A percentile compares a stretch with the other conserved stretches of the same genome.
phyloP scores from a whole-genome alignment of 805 yeast species.

The Blastobotrys parvus region DNA sequence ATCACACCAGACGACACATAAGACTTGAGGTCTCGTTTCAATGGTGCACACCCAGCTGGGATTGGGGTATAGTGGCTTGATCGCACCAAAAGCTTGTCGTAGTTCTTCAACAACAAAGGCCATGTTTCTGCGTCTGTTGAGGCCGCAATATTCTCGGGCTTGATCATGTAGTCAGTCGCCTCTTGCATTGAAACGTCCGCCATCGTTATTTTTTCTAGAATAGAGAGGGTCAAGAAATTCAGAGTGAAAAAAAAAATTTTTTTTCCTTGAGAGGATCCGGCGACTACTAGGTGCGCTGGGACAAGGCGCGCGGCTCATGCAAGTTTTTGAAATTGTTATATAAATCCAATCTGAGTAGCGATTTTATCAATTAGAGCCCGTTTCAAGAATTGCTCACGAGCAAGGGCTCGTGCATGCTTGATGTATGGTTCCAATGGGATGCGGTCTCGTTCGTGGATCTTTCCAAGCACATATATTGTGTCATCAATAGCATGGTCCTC shows the following conservation, averaged over 20 bases:
- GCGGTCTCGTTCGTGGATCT: conserved; percentile 43
- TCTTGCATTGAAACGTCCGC: conserved; percentile 27
- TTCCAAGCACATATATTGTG: conserved; percentile 48
- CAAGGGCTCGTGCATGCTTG: conserved; percentile 43
- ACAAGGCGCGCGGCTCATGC: not conserved
- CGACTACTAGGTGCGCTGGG: not conserved
- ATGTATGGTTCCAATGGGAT: conserved; percentile 37
- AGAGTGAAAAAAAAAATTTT: too few species aligned
- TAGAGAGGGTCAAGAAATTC: not conserved
- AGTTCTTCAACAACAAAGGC: conserved; percentile 91
- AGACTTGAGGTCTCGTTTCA: conserved; percentile 84
- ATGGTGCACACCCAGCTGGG: conserved; percentile 91
- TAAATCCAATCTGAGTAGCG: conserved; percentile 2
- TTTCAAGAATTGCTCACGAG: conserved; percentile 55
- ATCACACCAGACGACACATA: conserved; percentile 93
- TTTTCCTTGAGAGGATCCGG: not conserved
- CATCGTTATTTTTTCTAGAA: not conserved
- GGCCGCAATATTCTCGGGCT: conserved; percentile 72
- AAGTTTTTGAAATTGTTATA: not conserved
- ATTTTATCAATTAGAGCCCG: conserved; percentile 40
- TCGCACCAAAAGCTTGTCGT: conserved; percentile 88
- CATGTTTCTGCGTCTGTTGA: conserved; percentile 84
- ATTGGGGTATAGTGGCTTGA: conserved; percentile 97
- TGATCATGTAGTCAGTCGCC: conserved; percentile 58
- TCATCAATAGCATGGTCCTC: conserved; percentile 68